phyloP scores from a whole-genome alignment of 306 rosid species.

The Alnus rubra region DNA sequence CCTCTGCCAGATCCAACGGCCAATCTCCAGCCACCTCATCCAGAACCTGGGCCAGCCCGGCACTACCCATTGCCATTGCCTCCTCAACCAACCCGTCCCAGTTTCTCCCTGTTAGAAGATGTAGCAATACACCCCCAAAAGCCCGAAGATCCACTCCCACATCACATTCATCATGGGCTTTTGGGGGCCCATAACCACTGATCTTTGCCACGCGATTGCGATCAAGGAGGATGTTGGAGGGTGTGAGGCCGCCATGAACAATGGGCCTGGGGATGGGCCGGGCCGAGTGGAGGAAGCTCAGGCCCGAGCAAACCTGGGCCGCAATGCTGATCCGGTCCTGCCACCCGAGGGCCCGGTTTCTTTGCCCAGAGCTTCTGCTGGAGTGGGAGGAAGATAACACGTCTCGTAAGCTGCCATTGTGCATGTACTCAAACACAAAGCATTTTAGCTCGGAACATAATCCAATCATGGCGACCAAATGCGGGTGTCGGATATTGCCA shows the following conservation, averaged over 20 bases:
- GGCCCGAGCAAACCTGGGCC: constrained; percentile 53
- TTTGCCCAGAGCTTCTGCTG: constrained; percentile 33
- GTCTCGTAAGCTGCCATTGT: constrained; percentile 62
- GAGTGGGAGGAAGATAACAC: constrained; percentile 34
- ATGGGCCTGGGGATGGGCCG: constrained; percentile 36
- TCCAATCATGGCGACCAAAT: constrained; percentile 66
- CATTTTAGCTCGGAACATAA: constrained; percentile 58
- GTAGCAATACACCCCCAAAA: constrained; percentile 51
- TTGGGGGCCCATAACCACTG: constrained; percentile 43
- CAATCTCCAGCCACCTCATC: constrained; percentile 64
- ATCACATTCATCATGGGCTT: constrained; percentile 18
- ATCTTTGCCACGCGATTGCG: constrained; percentile 62
- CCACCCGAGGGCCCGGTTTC: constrained; percentile 53
- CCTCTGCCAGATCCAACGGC: constrained; percentile 61
- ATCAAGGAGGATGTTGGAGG: constrained; percentile 65
- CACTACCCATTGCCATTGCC: constrained; percentile 38
- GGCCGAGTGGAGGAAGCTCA: constrained; percentile 49
- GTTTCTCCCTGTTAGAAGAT: constrained; percentile 53
- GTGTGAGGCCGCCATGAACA: constrained; percentile 45
- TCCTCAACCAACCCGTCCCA: constrained; percentile 53
- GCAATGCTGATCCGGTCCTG: constrained; percentile 56
- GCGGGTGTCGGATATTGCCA: constrained; percentile 64
- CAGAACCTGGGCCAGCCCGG: constrained; percentile 32
- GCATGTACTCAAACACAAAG: constrained; percentile 69
- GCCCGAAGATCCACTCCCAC: constrained; percentile 41